Evolutionary conservation across 805 yeast genomes (phyloP), one percentile per base, ranked within the genome.

Genomic region (Metschnikowia henanensis): DNA sequence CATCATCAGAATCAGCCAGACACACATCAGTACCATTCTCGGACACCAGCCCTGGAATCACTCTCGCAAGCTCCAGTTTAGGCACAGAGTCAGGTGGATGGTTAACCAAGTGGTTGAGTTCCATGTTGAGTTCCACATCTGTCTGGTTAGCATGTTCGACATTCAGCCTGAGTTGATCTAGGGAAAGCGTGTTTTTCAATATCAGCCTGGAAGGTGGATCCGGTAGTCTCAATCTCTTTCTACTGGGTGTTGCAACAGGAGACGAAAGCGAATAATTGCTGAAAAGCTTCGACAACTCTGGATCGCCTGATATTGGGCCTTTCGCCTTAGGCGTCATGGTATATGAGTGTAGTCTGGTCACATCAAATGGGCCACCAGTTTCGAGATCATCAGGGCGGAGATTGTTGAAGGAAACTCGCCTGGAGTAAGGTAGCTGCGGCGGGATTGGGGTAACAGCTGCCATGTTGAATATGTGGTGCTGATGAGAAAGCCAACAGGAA

Each of bases 321-420:
- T 3, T 23, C 7, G 29, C 28, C 26, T 38, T 43, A 36, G 46
- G 26, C 2, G 43, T 16, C 32, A 37, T 36, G 5, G 46, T 32
- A 43, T 47, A 49, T 5, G 36, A 37, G 30, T 43, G 41, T 20
- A 29, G 33, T 22, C 35, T 34, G 35, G 38, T 31, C 28, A 36
- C 32, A 12, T 36, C 36, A 6, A 44, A 35, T 6, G 46, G 43
- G 6, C 23, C 36, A 2, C 30, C 43, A 15, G 39, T 15, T 10
- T 38, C 43, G 7, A 31, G 32, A 37, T 57, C 56, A 28, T 55
- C 52, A 43, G 70, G 70, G 30, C 62, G 57, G 33, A 73, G 51
- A 48, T 72, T 71, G 51, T 70, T 71, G 59, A 74, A 74, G 12
- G 77, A 72, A 3, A 74, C 79, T 37, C 77, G 56, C 39, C 75